These are phyloP conservation scores for Carpinus viminea DNA, from an alignment of 306 rosid genomes.

Conservation along the genomic window DNA sequence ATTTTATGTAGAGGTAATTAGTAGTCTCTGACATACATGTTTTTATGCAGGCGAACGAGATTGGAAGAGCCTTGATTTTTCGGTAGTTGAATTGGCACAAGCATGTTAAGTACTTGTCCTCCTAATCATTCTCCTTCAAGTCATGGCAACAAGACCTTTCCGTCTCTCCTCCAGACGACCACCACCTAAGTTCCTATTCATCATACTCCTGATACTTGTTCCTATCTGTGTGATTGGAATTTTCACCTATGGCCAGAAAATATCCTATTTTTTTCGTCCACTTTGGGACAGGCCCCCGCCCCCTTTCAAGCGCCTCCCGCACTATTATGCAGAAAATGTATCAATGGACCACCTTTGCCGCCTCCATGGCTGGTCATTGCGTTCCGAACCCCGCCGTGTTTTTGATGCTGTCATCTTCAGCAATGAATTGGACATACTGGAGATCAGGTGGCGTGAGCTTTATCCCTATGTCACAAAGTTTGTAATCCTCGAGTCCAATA, in stretches of 20 bases:
- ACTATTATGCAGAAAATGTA: conserved; percentile 89
- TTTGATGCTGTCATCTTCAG: conserved; percentile 85
- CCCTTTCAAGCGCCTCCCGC: conserved; percentile 64
- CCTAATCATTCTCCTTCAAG: conserved; percentile 30
- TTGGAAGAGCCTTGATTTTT: conserved; percentile 32
- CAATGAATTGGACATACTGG: conserved; percentile 85
- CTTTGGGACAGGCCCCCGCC: conserved; percentile 83
- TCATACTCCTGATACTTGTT: conserved; percentile 42
- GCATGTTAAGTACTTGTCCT: conserved; percentile 24
- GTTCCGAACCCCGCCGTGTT: conserved; percentile 63
- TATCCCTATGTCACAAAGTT: conserved; percentile 72
- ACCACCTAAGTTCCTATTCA: conserved; percentile 41
- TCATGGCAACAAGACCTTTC: conserved; percentile 40
- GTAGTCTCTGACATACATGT: conserved; percentile 22
- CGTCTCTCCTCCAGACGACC: conserved; percentile 41
- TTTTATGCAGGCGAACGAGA: conserved; percentile 47
- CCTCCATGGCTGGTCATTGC: conserved; percentile 85
- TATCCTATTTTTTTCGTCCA: conserved; percentile 82
- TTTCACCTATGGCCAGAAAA: conserved; percentile 43
- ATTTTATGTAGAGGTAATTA: neutral
- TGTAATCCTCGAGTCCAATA: conserved; percentile 71
- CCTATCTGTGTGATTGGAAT: conserved; percentile 52
- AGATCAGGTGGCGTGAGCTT: conserved; percentile 84
- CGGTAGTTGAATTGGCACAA: conserved; percentile 35
- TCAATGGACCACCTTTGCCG: conserved; percentile 74